These are phyloP conservation scores for Exophiala viscosa DNA, from an alignment of 2,329 filamentous ascomycete genomes.

Conservation along the genomic window DNA sequence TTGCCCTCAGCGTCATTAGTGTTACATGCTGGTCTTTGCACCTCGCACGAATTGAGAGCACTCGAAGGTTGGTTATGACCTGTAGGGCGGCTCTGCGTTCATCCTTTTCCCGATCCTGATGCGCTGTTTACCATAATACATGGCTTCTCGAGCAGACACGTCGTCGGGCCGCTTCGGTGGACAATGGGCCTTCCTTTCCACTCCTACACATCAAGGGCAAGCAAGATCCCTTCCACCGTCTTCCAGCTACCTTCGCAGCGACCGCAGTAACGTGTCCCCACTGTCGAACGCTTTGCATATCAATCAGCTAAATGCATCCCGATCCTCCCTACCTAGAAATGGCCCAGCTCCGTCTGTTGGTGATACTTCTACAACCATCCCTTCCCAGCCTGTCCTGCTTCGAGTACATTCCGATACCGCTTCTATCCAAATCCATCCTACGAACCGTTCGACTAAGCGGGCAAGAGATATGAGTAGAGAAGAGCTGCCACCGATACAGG, in stretches of 20 bases:
- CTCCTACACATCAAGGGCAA: conserved; percentile 17
- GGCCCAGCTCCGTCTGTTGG: conserved; percentile 22
- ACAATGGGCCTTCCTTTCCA: conserved; percentile 28
- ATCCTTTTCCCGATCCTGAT: conserved; percentile 10
- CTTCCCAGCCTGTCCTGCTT: conserved; percentile 44
- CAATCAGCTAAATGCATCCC: conserved; percentile 25
- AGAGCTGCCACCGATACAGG: conserved; percentile 46
- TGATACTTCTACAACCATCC: conserved; percentile 30
- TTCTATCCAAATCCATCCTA: conserved; percentile 30
- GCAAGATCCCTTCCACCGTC: conserved; percentile 27
- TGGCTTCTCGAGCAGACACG: conserved; percentile 27
- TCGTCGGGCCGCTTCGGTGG: conserved; percentile 28
- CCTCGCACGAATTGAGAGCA: too few relatives aligned
- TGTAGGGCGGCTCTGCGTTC: conserved; percentile 4
- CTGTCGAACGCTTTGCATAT: conserved; percentile 19
- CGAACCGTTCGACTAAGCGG: conserved; percentile 34
- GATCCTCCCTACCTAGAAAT: conserved; percentile 24
- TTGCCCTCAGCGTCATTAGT: conserved; percentile 7
- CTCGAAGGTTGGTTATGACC: conserved; percentile 1
- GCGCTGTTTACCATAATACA: conserved; percentile 24
- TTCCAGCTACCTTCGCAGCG: conserved; percentile 27
- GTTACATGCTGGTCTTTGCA: background rate
- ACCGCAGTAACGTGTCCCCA: conserved; percentile 27
- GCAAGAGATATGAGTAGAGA: conserved; percentile 32
- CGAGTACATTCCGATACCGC: conserved; percentile 41